Evolutionary conservation across 345 rosid genomes (phyloP), one percentile per base, ranked within the genome.

Genomic region (Eucalyptus camaldulensis): DNA sequence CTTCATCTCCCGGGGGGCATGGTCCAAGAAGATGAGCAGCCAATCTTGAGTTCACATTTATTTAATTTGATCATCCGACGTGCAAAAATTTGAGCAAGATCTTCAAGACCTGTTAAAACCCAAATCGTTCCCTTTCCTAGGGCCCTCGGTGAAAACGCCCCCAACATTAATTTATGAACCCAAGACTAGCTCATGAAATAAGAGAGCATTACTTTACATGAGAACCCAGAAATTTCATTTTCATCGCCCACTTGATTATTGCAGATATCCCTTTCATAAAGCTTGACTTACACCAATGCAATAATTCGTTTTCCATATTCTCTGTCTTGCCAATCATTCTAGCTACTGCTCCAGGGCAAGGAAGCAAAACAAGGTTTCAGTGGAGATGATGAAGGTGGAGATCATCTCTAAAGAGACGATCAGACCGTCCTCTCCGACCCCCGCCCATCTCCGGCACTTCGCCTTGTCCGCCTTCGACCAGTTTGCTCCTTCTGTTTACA

Each of bases 381-480:
- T 76, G 83, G 83, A 40, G 14, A 89, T 87, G 14, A 89, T 91
- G 90, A 81, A 80, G 87, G 91, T 92, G 11, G 88, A 88, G 37
- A 86, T 91, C 76, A 49, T 88, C 88, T 91, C 92, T 53, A 89
- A 62, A 87, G 90, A 90, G 49, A 88, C 88, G 29, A 67, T 90
- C 6, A 80, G 51, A 29, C 93, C 93, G 15, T 83, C 89, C 24
- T 54, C 91, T 76, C 90, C 92, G 33, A 91, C 93, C 21, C 90
- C 92, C 2, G 86, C 54, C 50, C 83, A 91, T 44, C 90, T 89
- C 51, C 43, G 60, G 51, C 37, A 31, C 89, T 85, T 88, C n/a
- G 80, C 85, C 33, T 33, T 90, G 25, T 90, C 91, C 6, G 67
- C 89, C 9, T 87, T 88, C 14, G 93, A 92, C 86, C 92, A 92